Conservation (phyloP, 805 yeast species). For the Saturnispora halmiae region DNA sequence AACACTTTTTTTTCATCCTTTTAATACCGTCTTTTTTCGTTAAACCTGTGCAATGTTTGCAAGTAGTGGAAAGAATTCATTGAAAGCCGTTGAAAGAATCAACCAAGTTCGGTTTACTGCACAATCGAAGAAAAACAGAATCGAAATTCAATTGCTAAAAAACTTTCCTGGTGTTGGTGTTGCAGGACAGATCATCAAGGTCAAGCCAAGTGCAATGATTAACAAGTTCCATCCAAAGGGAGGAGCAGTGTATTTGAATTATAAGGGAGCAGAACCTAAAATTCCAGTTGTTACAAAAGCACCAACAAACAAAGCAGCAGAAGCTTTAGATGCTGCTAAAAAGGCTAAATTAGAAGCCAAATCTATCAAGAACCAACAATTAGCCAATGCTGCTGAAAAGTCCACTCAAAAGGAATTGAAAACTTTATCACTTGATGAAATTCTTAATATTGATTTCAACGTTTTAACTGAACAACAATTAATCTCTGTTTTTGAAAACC, state of each 20-base stretch:
- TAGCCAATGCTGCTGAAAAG: constrained; percentile 3
- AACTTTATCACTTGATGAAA: constrained; percentile 23
- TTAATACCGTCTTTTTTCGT: background rate
- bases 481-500: constrained; percentile 18
- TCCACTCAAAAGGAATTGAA: constrained; percentile 4
- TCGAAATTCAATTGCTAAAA: constrained; percentile 65
- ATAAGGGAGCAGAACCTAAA: constrained; percentile 24
- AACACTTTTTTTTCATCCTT: background rate
- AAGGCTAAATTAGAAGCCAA: constrained; percentile 10
- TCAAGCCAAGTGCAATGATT: constrained; percentile 76
- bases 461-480: constrained; percentile 16
- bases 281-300: constrained; percentile 26
- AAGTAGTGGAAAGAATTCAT: background rate
- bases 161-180: constrained; percentile 58
- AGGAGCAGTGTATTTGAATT: constrained; percentile 61
- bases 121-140: constrained; percentile 43
- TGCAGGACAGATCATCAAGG: constrained; percentile 65
- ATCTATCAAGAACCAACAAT: constrained; percentile 8
- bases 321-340: constrained; percentile 12
- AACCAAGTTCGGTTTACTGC: constrained; percentile 37
- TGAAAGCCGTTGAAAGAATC: background rate
- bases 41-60: background rate
- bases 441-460: constrained; percentile 21
- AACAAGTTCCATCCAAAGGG: constrained; percentile 61
- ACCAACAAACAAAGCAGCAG: constrained; percentile 11